Base-by-base conservation (phyloP, 306 rosid species). In the Rosa lucieae region DNA sequence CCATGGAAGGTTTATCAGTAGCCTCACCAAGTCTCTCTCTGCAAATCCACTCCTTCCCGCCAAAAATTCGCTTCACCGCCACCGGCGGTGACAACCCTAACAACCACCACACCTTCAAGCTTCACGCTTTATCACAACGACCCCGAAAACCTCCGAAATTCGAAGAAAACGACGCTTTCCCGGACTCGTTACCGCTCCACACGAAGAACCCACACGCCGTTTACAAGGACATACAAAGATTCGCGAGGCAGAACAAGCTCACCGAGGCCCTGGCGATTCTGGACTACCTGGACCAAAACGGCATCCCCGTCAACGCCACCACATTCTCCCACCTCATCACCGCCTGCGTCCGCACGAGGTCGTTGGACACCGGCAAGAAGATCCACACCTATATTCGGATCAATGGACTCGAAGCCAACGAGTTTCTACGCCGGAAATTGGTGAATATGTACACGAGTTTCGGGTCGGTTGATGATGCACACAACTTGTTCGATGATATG, bases 161-260 rank as follows among this genome's bases (percentile, higher is more conserved):
- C 68, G 32, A 81, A 1, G 87, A 86, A 53, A 73, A 85, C 74
- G 90, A 93, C 77, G 90, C 90, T 1, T 93, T 89, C 53, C 97
- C 98, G 1, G 85, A 75, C 14, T 91, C 97, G 14, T 63, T 89
- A 69, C 94, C 98, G 8, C 93, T 93, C 56, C 94, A 93, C 80
- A 84, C 32, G 74, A 89, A 81, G 78, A 91, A 93, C 85, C 97
- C 94, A 59, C 83, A 18, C 75, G 81, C 88, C 83, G 82, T 93
- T 23, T 90, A 78, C 89, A 81, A 81, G 18, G 92, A 90, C 82
- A 81, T 92, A 5, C 88, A 84, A 73, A 58, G 72, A 43, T 90
- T 92, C 53, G 89, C 97, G 0, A 74, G 86, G 71, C 65, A 76
- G 39, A 79, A 84, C 80, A 92, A 90, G 86, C 87, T 88, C 70